Percentiles rank a stretch among this genome's conserved stretches.
These are phyloP conservation scores for Asterella californica DNA, from an alignment of 225 moss, liverwort and hornwort genomes.

Conservation along the genomic window DNA sequence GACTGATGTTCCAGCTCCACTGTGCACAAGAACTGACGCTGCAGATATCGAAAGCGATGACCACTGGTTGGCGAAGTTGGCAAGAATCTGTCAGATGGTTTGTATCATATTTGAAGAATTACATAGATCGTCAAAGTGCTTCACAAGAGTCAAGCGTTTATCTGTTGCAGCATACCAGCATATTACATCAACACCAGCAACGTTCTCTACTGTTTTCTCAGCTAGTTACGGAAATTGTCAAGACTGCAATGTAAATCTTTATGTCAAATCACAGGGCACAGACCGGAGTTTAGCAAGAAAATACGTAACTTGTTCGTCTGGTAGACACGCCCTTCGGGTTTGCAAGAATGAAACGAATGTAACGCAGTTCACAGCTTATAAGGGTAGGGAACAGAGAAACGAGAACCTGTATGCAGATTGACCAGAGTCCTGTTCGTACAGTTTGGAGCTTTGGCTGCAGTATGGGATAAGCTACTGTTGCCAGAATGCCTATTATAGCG, in stretches of 20 bases:
- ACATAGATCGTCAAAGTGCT: not conserved
- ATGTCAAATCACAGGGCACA: too few species aligned
- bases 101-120: not conserved
- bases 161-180: not conserved
- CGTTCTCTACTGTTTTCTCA: too few species aligned
- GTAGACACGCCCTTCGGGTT: too few species aligned
- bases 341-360: not conserved
- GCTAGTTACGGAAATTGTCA: too few species aligned
- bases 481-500: conserved; percentile 80
- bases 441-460: conserved; percentile 76
- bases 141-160: not conserved
- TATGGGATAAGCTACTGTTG: conserved; percentile 69
- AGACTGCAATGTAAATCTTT: too few species aligned
- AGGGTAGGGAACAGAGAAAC: not conserved
- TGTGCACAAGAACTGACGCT: conserved; percentile 64
- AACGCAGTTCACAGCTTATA: not conserved
- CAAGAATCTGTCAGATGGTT: not conserved
- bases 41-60: conserved; percentile 72
- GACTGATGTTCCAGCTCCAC: conserved; percentile 51
- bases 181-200: not conserved
- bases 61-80: conserved; percentile 49
- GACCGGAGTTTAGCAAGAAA: too few species aligned
- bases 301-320: not conserved
- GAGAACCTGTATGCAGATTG: conserved; percentile 90
- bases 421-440: conserved; percentile 87